Evolutionary conservation across 805 yeast genomes (phyloP).

Genomic region (Scheffersomyces ergatensis): DNA sequence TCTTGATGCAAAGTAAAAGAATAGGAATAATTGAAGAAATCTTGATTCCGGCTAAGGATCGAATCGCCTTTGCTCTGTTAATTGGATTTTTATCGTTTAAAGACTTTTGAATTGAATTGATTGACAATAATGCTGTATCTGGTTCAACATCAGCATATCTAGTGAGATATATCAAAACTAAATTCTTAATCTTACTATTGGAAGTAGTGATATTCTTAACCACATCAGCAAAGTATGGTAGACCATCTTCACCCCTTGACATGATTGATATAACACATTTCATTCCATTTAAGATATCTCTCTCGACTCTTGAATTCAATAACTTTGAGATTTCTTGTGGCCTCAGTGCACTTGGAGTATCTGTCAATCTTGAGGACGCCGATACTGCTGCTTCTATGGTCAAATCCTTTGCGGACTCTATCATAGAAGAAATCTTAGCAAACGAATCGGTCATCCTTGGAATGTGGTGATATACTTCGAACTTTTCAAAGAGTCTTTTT

Average conservation of each 20-base stretch:
- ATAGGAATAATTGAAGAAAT: conserved; percentile 83
- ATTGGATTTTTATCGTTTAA: conserved; percentile 68
- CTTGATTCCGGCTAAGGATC: conserved; percentile 78
- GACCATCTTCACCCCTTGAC: conserved; percentile 40
- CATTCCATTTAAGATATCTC: conserved; percentile 45
- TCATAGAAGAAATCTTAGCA: conserved; percentile 61
- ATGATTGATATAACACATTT: conserved; percentile 38
- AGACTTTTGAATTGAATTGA: conserved; percentile 88
- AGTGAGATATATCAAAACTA: conserved; percentile 73
- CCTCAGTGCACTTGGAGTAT: conserved; percentile 57
- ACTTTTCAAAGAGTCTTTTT: too few relatives aligned
- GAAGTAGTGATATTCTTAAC: conserved; percentile 80
- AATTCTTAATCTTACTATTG: conserved; percentile 60
- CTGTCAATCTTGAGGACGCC: conserved; percentile 65
- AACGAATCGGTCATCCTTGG: conserved; percentile 45
- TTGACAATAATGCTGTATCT: conserved; percentile 83
- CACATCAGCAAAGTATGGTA: conserved; percentile 71
- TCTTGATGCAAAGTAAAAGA: conserved; percentile 66
- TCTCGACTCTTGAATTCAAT: conserved; percentile 65
- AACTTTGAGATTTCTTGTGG: conserved; percentile 64
- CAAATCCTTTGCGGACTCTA: conserved; percentile 76
- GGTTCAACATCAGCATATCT: conserved; percentile 82
- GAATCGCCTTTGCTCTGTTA: conserved; percentile 67
- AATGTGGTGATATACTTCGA: too few relatives aligned
- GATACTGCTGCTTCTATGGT: conserved; percentile 82